A percentile compares a stretch with the other conserved stretches of the same genome.
Evolutionary conservation across 2,329 filamentous ascomycete genomes (phyloP).

Genomic region (Dactylonectria estremocensis): DNA sequence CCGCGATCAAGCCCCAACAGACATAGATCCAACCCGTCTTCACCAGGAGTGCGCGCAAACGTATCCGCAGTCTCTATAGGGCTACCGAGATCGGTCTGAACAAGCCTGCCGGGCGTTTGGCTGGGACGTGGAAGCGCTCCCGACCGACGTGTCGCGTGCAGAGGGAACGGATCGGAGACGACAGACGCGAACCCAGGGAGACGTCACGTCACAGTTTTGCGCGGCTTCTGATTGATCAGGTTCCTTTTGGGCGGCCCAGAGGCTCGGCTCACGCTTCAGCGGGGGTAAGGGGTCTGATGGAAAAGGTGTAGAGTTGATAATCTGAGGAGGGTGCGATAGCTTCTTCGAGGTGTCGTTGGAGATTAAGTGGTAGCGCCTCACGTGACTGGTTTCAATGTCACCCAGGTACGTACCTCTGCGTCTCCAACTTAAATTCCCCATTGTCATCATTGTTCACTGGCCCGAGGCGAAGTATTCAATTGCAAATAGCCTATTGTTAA

Average conservation of each 20-base stretch:
- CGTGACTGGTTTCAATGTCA: conserved; percentile 27
- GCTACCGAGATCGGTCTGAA: conserved; percentile 28
- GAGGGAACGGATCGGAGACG: conserved; percentile 17
- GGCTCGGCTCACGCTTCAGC: not conserved
- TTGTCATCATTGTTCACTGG: conserved; percentile 2
- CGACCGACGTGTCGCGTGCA: conserved; percentile 25
- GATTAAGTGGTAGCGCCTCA: conserved; percentile 18
- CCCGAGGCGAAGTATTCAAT: too few relatives aligned
- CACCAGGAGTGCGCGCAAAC: conserved; percentile 31
- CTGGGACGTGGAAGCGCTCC: conserved; percentile 14
- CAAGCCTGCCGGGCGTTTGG: conserved; percentile 22
- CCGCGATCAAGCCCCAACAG: conserved; percentile 40
- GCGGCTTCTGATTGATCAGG: not conserved
- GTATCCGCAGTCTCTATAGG: conserved; percentile 27
- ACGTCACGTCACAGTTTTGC: conserved; percentile 25
- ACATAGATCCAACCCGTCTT: conserved; percentile 39
- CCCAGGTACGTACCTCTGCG: conserved; percentile 27
- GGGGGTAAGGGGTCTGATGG: not conserved
- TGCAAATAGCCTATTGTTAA: not conserved
- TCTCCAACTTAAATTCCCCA: not conserved
- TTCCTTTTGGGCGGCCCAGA: not conserved
- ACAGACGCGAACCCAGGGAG: conserved; percentile 2
- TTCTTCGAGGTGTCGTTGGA: conserved; percentile 28
- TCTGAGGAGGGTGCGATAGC: conserved; percentile 13
- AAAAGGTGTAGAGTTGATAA: conserved; percentile 13